Conservation (phyloP, 192 early-diverging fungal species). For the Geranomyces michiganensis region DNA sequence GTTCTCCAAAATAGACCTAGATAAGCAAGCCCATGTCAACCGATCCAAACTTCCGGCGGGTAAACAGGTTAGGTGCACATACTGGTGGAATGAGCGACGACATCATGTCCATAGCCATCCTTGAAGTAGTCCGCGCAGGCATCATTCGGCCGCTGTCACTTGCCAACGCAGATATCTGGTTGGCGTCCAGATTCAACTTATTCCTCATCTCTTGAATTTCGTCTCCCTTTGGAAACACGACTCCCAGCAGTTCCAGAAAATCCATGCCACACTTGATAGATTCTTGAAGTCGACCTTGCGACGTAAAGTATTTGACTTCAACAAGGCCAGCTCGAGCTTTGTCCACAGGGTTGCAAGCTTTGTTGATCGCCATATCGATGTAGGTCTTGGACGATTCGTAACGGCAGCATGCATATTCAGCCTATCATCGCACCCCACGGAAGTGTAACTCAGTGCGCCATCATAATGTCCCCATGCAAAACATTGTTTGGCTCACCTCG, state of each 20-base stretch:
- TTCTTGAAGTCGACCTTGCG: conserved; percentile 22
- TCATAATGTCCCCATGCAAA: too few species aligned
- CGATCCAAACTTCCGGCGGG: background rate
- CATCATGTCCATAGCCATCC: conserved; percentile 9
- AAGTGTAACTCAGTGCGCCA: too few species aligned
- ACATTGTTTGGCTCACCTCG: conserved; percentile 2
- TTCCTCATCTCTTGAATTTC: conserved; percentile 23
- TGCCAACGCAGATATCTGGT: background rate
- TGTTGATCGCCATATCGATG: conserved; percentile 14
- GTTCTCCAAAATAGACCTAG: conserved; percentile 36
- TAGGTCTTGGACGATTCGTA: conserved; percentile 18
- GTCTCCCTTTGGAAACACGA: conserved; percentile 11
- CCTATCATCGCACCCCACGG: conserved; percentile 7
- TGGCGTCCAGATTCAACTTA: background rate
- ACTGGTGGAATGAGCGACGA: conserved; percentile 19
- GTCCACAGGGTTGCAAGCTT: background rate
- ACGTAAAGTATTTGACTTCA: conserved; percentile 36
- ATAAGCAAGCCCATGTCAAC: background rate
- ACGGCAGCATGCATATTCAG: conserved; percentile 19
- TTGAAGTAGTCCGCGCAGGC: background rate
- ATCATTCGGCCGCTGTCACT: conserved; percentile 6
- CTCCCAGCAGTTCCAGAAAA: conserved; percentile 26
- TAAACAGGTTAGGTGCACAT: conserved; percentile 5
- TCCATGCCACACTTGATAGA: conserved; percentile 30
- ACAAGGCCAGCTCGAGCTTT: conserved; percentile 5